Evolutionary conservation across 768 basidiomycete species (phyloP), one percentile per base, ranked within the genome.

Genomic region (Obba rivulosa): DNA sequence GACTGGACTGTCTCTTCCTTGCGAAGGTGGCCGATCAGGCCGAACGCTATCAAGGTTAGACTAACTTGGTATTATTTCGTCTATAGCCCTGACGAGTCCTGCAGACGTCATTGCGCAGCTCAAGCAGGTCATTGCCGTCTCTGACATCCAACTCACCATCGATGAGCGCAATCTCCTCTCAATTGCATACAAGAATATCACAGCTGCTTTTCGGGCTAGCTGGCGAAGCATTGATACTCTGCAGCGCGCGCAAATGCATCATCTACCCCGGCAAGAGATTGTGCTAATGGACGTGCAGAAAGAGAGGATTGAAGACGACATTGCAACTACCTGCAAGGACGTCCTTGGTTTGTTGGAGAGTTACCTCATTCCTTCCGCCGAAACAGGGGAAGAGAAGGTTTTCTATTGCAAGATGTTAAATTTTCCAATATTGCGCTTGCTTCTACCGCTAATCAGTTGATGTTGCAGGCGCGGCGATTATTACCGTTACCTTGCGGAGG

Each of bases 91-190:
- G 4, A 46, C 20, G 23, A 21, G 17, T 49, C 56, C 38, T 36
- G 38, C 56, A 87, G 85, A 91, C 63, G 83, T 88, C 54, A 80
- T 90, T 55, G 68, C 75, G 51, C 83, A 87, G 69, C 82, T 92
- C 71, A 92, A 90, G 73, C 66, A 71, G 36, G 78, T 91, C 53
- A 79, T 84, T 64, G 76, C 79, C 46, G 73, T 78, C 40, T 80
- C 80, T 56, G 81, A 83, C 57, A 77, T 81, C 49, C 79, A 76
- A 49, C 77, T 92, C 54, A 81, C 83, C 42, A 76, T 85, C 55
- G 90, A 93, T 62, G 90, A 93, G 69, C 86, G 91, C 58, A 92
- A 88, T 66, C 75, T 93, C 31, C 78, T 92, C 49, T 92, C 90
- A 3, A 80, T 92, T 51, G 90, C 91, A 22, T 92, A 90, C 74